These are phyloP conservation scores for Silene latifolia DNA, from an alignment of 148 eudicot species.

Conservation along the genomic window DNA sequence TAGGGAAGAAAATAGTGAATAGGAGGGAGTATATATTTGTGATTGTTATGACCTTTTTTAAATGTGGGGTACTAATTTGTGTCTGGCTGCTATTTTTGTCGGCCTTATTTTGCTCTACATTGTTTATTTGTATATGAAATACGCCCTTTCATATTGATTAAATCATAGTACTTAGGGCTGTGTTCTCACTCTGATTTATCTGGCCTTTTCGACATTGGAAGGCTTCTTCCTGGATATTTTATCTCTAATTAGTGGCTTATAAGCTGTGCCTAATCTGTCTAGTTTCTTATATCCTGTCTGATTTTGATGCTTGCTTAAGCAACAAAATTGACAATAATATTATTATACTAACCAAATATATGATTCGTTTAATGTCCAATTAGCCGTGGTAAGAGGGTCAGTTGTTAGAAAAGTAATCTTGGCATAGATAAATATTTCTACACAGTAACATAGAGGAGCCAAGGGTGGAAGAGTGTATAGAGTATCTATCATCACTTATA, in stretches of 20 bases:
- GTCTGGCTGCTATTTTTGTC: too few relatives aligned
- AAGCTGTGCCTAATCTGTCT: slow-evolving; percentile 2
- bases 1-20: too few relatives aligned
- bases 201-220: background rate
- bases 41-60: slow-evolving; percentile 1
- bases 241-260: background rate
- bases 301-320: background rate
- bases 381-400: background rate
- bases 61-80: background rate
- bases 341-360: too few relatives aligned
- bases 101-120: background rate
- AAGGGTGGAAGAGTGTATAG: background rate
- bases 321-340: background rate
- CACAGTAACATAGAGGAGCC: background rate
- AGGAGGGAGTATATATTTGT: background rate
- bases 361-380: background rate
- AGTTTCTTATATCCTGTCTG: background rate
- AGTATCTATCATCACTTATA: background rate
- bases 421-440: background rate
- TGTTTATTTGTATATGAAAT: background rate
- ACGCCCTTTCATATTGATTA: background rate
- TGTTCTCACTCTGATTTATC: background rate
- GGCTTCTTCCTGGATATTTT: slow-evolving; percentile 1
- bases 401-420: background rate
- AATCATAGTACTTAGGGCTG: slow-evolving; percentile 1